phyloP scores from a whole-genome alignment of 495 filamentous ascomycete genomes.

The Penicillium dipodomyicola region DNA sequence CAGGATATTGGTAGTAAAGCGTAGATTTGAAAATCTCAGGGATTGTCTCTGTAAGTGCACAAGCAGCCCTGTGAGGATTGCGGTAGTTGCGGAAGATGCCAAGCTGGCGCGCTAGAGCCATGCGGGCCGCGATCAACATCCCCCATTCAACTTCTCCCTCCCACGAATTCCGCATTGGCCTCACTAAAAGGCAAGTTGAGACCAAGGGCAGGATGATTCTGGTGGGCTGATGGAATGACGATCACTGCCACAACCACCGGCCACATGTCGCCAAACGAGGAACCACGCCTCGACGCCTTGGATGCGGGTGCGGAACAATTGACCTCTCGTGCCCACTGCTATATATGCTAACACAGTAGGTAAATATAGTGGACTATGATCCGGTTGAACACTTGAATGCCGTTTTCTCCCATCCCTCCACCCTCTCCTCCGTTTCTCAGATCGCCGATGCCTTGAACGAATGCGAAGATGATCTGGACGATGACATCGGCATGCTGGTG shows the following conservation, averaged over 20 bases:
- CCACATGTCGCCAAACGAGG: constrained; percentile 43
- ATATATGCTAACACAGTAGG: constrained; percentile 22
- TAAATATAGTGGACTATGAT: constrained; percentile 76
- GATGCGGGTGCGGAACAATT: constrained; percentile 40
- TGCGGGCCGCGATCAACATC: constrained; percentile 21
- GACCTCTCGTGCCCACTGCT: constrained; percentile 1
- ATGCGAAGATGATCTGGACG: constrained; percentile 82
- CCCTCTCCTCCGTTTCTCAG: constrained; percentile 71
- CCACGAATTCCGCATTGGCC: constrained; percentile 17
- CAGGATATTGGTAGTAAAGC: neutral
- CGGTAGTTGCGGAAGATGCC: constrained; percentile 25
- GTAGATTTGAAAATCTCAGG: neutral
- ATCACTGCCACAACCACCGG: constrained; percentile 35
- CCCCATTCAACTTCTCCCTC: constrained; percentile 7
- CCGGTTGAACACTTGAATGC: constrained; percentile 90
- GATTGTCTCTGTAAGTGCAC: neutral
- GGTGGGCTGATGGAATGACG: constrained; percentile 43
- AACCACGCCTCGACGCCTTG: constrained; percentile 37
- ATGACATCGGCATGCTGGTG: constrained; percentile 74
- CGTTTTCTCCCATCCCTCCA: constrained; percentile 88
- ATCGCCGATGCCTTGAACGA: constrained; percentile 68
- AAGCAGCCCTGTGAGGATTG: neutral
- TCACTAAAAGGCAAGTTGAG: constrained; percentile 23
- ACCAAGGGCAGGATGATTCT: constrained; percentile 32
- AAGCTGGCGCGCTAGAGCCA: constrained; percentile 26